Percentiles rank a stretch among this genome's conserved stretches.
Conservation (phyloP, 768 basidiomycete genomes). For the Candolleomyces aberdarensis region DNA sequence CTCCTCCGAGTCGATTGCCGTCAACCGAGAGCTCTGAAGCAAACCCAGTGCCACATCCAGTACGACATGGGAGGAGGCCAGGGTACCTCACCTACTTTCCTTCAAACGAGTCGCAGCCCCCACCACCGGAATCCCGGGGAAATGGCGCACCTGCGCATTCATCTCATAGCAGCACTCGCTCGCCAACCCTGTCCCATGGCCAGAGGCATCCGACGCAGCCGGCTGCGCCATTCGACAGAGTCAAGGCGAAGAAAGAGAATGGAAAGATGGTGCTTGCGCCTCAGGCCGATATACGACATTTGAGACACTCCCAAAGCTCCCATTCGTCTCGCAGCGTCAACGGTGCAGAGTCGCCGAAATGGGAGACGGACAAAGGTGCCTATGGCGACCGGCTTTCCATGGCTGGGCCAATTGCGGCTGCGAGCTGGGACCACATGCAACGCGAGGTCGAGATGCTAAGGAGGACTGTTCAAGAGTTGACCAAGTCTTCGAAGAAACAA, state of each 20-base stretch:
- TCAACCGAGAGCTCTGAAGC: too few species aligned
- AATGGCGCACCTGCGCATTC: not conserved
- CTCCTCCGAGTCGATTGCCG: not conserved
- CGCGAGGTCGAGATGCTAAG: constrained; percentile 57
- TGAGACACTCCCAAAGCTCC: not conserved
- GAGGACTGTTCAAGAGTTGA: constrained; percentile 43
- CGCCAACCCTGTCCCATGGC: not conserved
- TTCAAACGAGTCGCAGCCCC: not conserved
- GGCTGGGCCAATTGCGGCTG: constrained; percentile 23
- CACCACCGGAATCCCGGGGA: not conserved
- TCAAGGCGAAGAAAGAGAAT: not conserved
- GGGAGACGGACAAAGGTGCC: not conserved
- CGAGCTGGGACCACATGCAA: constrained; percentile 53
- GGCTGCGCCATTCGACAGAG: not conserved
- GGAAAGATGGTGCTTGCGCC: not conserved
- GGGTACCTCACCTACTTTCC: not conserved
- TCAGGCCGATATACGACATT: not conserved
- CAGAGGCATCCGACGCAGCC: not conserved
- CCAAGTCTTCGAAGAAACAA: constrained; percentile 52
- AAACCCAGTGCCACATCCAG: too few species aligned
- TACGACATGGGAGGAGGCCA: not conserved
- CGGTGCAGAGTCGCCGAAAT: not conserved
- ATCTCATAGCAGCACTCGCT: not conserved
- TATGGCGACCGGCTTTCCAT: not conserved
- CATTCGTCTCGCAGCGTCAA: not conserved